Evolutionary conservation across 2,329 filamentous ascomycete genomes (phyloP).

Genomic region (Aspergillus fumigatus): DNA sequence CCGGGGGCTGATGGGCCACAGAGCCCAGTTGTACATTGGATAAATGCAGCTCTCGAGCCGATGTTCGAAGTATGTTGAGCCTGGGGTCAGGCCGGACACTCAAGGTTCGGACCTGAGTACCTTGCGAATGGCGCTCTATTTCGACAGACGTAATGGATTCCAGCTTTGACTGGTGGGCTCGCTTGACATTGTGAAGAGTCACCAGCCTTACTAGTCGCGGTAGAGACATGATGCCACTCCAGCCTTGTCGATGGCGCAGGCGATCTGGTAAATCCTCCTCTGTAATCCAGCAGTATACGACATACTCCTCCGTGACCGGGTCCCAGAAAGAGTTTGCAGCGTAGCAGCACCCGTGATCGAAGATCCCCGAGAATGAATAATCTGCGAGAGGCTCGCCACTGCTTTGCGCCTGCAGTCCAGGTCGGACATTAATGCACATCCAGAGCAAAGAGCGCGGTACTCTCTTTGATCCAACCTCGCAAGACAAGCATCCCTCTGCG

Average conservation of each 20-base stretch:
- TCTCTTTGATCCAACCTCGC: constrained; percentile 15
- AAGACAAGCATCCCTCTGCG: constrained; percentile 39
- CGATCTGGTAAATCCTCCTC: constrained; percentile 48
- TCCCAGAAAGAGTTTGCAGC: constrained; percentile 49
- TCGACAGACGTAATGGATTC: constrained; percentile 42
- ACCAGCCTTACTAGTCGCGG: constrained; percentile 43
- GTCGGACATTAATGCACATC: constrained; percentile 38
- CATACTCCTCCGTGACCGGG: constrained; percentile 35
- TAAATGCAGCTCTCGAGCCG: constrained; percentile 8
- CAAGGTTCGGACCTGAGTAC: constrained; percentile 42
- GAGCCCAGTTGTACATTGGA: background rate
- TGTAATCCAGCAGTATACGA: constrained; percentile 49
- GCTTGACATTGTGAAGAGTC: constrained; percentile 33
- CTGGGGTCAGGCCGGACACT: constrained; percentile 31
- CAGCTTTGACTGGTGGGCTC: constrained; percentile 34
- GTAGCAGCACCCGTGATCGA: constrained; percentile 49
- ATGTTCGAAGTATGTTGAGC: constrained; percentile 25
- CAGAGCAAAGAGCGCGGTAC: constrained; percentile 39
- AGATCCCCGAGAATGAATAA: constrained; percentile 41
- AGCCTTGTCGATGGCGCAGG: constrained; percentile 43
- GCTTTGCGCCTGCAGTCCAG: background rate
- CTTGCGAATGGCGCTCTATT: constrained; percentile 14
- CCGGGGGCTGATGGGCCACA: background rate
- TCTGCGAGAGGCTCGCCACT: constrained; percentile 21
- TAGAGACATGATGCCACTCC: constrained; percentile 48